A percentile compares a stretch with the other conserved stretches of the same genome.
Evolutionary conservation across 176 grass and related monocot species (phyloP).

Genomic region (sorghum (Sorghum bicolor)): Sorghum_bicolor_NCBIv3 NC_012873.2:2744001-2744500

Average conservation of each 20-base stretch:
- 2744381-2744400: not conserved
- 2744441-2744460: not conserved
- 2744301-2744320: not conserved
- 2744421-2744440: not conserved
- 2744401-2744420: conserved; percentile 4
- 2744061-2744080: not conserved
- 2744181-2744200: conserved; percentile 17
- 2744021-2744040: conserved; percentile 37
- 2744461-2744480: conserved; percentile 6
- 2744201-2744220: conserved; percentile 20
- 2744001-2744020: conserved; percentile 44
- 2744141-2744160: not conserved
- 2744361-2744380: not conserved
- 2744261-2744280: conserved; percentile 13
- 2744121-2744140: conserved; percentile 13
- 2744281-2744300: not conserved
- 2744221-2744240: not conserved
- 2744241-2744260: not conserved
- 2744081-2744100: not conserved
- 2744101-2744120: not conserved
- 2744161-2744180: conserved; percentile 33
- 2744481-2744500: not conserved
- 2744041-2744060: not conserved
- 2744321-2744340: conserved; percentile 1
- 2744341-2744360: not conserved